Conservation (phyloP, 2,329 filamentous ascomycete genomes). For the Ceratocystis alfenasii region DNA sequence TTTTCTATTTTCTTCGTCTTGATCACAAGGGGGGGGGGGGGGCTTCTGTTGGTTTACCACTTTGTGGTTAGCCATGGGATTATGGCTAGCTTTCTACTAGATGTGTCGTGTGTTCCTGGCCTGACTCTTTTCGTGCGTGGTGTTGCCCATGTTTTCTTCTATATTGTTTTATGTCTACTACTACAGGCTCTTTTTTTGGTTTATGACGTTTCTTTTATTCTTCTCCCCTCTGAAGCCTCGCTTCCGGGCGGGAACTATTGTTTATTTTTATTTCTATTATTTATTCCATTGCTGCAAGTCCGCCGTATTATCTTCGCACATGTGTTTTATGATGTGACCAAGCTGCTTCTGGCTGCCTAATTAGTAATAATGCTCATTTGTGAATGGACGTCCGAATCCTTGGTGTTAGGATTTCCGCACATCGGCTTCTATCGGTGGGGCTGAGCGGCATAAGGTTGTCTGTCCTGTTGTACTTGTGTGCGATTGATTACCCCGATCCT, state of each 20-base stretch:
- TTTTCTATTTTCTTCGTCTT: constrained; percentile 23
- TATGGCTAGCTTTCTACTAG: constrained; percentile 2
- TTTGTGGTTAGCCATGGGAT: not conserved
- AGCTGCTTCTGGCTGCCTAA: not conserved
- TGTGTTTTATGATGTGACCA: not conserved
- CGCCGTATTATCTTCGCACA: too few relatives aligned
- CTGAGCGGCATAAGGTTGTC: not conserved
- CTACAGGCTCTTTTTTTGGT: constrained; percentile 16
- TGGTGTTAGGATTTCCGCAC: not conserved
- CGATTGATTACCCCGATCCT: too few relatives aligned
- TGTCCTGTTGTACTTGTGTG: too few relatives aligned
- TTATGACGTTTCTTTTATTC: constrained; percentile 11
- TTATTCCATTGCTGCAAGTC: not conserved
- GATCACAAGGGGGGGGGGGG: constrained; percentile 15
- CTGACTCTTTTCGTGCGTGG: constrained; percentile 3
- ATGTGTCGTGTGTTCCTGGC: constrained; percentile 12
- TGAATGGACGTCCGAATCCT: not conserved
- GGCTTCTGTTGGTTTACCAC: constrained; percentile 24
- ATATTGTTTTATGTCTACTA: constrained; percentile 16
- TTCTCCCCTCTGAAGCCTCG: not conserved
- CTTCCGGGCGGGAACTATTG: not conserved
- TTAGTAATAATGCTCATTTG: not conserved
- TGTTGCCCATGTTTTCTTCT: constrained; percentile 15
- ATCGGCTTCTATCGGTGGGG: not conserved
- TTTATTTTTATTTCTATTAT: constrained; percentile 9